Evolutionary conservation across 768 basidiomycete species (phyloP).

Genomic region (Lenzites betulinus): DNA sequence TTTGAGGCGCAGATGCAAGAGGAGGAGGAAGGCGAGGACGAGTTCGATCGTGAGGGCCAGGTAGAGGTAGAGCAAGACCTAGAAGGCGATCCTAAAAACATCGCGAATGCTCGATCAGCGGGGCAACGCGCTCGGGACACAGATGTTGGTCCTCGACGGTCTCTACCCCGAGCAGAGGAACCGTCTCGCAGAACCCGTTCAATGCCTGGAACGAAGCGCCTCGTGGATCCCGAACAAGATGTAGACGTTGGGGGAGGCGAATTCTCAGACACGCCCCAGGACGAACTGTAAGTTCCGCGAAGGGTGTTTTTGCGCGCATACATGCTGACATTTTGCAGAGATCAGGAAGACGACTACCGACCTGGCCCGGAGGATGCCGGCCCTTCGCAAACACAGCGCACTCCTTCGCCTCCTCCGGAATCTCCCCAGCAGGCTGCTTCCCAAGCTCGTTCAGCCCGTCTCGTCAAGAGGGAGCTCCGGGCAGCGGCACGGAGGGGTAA

Average conservation of each 20-base stretch:
- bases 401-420: conserved; percentile 1
- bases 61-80: background rate
- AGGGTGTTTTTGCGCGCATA: background rate
- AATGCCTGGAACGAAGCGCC: background rate
- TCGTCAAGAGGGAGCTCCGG: background rate
- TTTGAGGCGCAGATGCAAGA: background rate
- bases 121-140: background rate
- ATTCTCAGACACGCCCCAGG: background rate
- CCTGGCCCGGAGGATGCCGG: conserved; percentile 20
- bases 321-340: background rate
- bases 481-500: background rate
- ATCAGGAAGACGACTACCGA: background rate
- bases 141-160: background rate
- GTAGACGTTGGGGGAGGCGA: background rate
- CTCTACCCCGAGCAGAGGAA: background rate
- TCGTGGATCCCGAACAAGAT: background rate
- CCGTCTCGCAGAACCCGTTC: background rate
- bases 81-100: background rate
- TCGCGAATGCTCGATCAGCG: background rate
- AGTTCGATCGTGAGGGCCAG: background rate
- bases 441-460: background rate
- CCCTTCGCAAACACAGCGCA: conserved; percentile 20
- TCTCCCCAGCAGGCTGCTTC: background rate
- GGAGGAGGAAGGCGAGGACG: background rate
- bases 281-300: background rate